Percentiles rank a stretch among this genome's conserved stretches.
Evolutionary conservation across 139 green algal species (phyloP).

Genomic region (Raphidocelis subcapitata): DNA sequence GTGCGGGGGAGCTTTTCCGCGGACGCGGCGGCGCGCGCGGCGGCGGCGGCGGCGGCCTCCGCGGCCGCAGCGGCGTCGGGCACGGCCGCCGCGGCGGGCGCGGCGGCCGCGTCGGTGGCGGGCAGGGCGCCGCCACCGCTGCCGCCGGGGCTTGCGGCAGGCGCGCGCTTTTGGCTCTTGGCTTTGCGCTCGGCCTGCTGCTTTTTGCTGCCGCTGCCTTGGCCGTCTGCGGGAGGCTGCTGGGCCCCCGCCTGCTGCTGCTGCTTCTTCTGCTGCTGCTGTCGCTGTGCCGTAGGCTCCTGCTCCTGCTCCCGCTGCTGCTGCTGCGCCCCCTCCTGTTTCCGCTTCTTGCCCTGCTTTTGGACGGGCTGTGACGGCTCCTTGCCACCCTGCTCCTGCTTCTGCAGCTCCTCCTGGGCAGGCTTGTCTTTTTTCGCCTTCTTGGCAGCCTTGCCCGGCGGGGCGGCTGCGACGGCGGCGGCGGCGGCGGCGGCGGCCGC

Average conservation of each 20-base stretch:
- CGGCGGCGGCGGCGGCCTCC: not conserved
- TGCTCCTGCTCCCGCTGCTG: not conserved
- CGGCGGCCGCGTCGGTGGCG: not conserved
- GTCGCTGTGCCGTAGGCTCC: not conserved
- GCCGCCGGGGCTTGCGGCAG: not conserved
- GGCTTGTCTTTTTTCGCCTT: too few relatives aligned
- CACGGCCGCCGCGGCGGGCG: not conserved
- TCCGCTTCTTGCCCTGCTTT: not conserved
- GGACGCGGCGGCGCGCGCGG: constrained; percentile 36
- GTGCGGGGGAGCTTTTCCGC: constrained; percentile 67
- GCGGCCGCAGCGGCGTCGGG: not conserved
- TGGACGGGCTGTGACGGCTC: too few relatives aligned
- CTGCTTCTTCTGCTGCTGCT: not conserved
- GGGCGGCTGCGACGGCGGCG: too few relatives aligned
- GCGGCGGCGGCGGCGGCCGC: too few relatives aligned
- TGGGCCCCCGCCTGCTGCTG: too few relatives aligned
- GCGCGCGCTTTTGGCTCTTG: not conserved
- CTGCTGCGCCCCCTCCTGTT: not conserved
- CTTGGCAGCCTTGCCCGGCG: too few relatives aligned
- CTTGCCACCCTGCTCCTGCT: too few relatives aligned
- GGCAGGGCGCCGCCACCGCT: too few relatives aligned
- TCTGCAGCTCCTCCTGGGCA: too few relatives aligned
- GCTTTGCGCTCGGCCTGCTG: not conserved
- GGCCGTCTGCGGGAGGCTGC: constrained; percentile 1
- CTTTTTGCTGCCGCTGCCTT: not conserved